phyloP scores from a whole-genome alignment of 495 filamentous ascomycete species.

The Neurospora sp. region DNA sequence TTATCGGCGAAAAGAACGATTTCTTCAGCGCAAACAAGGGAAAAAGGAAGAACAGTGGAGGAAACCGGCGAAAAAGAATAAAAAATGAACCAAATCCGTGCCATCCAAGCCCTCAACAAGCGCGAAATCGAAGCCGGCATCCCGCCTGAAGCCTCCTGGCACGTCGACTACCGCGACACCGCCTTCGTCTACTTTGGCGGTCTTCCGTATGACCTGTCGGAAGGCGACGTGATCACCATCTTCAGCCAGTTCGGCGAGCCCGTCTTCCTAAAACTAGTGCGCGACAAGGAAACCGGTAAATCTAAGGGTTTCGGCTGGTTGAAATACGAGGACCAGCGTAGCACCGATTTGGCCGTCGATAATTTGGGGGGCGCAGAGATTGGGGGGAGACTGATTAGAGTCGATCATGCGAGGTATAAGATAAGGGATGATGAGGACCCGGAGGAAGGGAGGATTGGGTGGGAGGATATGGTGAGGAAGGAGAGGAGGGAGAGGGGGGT shows the following conservation, averaged over 20 bases:
- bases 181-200: slow-evolving; percentile 96
- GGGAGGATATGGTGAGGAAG: slow-evolving; percentile 33
- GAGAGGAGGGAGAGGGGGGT: slow-evolving; percentile 29
- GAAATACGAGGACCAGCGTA: slow-evolving; percentile 97
- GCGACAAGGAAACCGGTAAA: slow-evolving; percentile 94
- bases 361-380: slow-evolving; percentile 83
- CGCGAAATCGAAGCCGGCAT: slow-evolving; percentile 82
- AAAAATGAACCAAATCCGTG: slow-evolving; percentile 82
- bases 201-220: slow-evolving; percentile 84
- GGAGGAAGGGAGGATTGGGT: slow-evolving; percentile 39
- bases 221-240: slow-evolving; percentile 92
- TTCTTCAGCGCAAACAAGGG: not conserved
- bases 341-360: slow-evolving; percentile 89
- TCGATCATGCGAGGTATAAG: slow-evolving; percentile 91
- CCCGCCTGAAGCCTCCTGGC: slow-evolving; percentile 83
- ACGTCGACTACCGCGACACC: slow-evolving; percentile 93
- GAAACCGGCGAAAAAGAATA: not conserved
- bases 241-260: slow-evolving; percentile 98
- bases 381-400: slow-evolving; percentile 67
- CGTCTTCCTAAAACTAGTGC: slow-evolving; percentile 75
- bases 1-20: not conserved
- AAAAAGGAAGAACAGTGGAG: not conserved
- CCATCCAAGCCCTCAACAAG: slow-evolving; percentile 88
- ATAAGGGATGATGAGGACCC: slow-evolving; percentile 75
- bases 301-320: slow-evolving; percentile 88